Evolutionary conservation across 169 alveolate species (phyloP), one percentile per base, ranked within the genome.

Genomic region (Plasmodium gaboni): DNA sequence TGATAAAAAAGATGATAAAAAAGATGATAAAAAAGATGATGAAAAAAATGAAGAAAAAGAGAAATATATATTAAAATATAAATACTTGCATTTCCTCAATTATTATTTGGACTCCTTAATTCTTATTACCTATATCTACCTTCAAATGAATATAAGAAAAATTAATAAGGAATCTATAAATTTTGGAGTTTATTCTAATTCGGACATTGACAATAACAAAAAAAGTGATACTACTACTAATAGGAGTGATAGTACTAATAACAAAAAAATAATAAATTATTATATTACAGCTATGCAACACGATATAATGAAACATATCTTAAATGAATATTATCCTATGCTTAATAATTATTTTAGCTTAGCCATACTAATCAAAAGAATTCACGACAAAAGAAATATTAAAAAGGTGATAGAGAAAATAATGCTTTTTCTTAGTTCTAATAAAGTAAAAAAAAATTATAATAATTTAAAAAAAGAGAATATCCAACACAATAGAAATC

Each of bases 11-110:
- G 3, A 13, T n/a, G 7, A 15, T 26, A 32, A n/a, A 13, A 17
- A 9, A 42, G 22, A 22, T 38, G 46, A 55, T 6, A 17, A 3
- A 19, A 73, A 38, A 9, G 7, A 10, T 5, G 19, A 26, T 10
- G 55, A 19, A 26, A 42, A n/a, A 46, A 24, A 9, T 1, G 60
- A 50, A 13, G 22, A 26, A 22, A 10, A n/a, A 50, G 19, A n/a
- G 26, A 28, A 17, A 7, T 57, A 64, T 12, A 48, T 28, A 17
- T 15, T 42, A 19, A 76, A 64, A 24, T 76, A 46, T 57, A 76
- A 76, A n/a, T 64, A 38, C 17, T 59, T 76, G 1, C 89, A 76
- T 22, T 76, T 76, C 63, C 12, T 76, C 12, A 76, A 76, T 17
- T 64, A 28, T 50, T 76, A 63, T 28, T 32, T 76, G 53, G 89